Conservation (phyloP, 2,329 filamentous ascomycete species). For the Scleromitrula shiraiana region DNA sequence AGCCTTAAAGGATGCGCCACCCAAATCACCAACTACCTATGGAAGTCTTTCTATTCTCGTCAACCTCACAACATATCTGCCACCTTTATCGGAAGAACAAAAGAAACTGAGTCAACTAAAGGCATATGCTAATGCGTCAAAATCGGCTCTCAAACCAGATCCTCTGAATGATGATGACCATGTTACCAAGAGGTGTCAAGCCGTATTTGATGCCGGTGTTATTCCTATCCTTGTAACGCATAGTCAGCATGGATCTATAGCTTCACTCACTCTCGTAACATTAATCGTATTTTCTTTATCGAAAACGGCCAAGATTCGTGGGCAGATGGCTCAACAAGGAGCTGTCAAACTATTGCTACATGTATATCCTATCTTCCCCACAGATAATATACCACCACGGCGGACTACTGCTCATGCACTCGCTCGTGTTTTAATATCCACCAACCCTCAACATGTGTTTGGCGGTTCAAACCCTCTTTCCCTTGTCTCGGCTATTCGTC, state of each 20-base stretch:
- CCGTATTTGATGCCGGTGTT: conserved; percentile 69
- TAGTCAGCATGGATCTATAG: conserved; percentile 62
- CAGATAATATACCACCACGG: conserved; percentile 39
- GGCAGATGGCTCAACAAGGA: conserved; percentile 85
- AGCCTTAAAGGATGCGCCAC: conserved; percentile 48
- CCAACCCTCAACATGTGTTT: conserved; percentile 79
- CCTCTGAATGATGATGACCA: conserved; percentile 68
- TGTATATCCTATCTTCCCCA: conserved; percentile 54
- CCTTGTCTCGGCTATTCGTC: conserved; percentile 71
- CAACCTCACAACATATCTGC: conserved; percentile 77
- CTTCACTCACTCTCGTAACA: conserved; percentile 63
- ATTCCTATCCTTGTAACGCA: conserved; percentile 71
- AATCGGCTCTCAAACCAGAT: conserved; percentile 52
- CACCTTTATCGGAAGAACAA: conserved; percentile 76
- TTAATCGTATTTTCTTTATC: conserved; percentile 73
- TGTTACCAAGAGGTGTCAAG: conserved; percentile 67
- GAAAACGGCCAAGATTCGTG: conserved; percentile 64
- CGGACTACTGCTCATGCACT: conserved; percentile 70
- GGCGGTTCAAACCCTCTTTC: conserved; percentile 66
- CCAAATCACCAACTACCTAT: conserved; percentile 68
- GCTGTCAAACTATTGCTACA: conserved; percentile 76
- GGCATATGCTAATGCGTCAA: conserved; percentile 83
- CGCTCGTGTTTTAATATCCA: conserved; percentile 78
- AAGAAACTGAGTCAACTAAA: conserved; percentile 88
- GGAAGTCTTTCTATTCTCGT: conserved; percentile 78